Evolutionary conservation across 345 rosid species (phyloP), one percentile per base, ranked within the genome.

Genomic region (Noccaea caerulescens): DNA sequence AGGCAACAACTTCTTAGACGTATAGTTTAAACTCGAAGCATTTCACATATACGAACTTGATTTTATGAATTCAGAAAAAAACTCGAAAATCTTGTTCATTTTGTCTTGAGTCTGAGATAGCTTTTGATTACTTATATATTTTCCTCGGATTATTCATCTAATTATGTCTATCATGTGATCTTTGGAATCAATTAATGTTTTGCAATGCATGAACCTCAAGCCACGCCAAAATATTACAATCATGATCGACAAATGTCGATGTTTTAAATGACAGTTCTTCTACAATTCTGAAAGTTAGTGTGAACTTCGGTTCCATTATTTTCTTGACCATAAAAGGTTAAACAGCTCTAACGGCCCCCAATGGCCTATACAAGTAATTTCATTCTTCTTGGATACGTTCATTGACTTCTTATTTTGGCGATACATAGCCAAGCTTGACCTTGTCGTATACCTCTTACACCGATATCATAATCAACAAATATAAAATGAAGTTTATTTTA

Each of bases 321-420:
- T 2, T 20, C 23, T 20, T 20, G 23, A 1, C 1, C 23, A 20
- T n/a, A 8, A 32, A 55, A 13, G 23, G 59, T 7, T 53, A 52
- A 25, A 8, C 27, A 27, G 8, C 52, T 27, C 37, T 56, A 13
- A 34, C 41, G 41, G 42, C 41, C 60, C 27, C 25, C 8, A 56
- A 20, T 16, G 10, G 30, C 47, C 47, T 58, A 41, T 12, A 60
- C 37, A 42, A 10, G n/a, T 14, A 56, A 56, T 8, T 16, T 9
- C 9, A 38, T 13, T 13, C 66, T n/a, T n/a, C 65, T 25, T 2
- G 2, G 23, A 60, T 42, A 42, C 50, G 38, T n/a, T 56, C 60
- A 55, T 14, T 56, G 60, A 43, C 66, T 61, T 43, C 23, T 45
- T 16, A 62, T 44, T 44, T 62, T 62, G 66, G 53, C 66, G 12